phyloP scores from a whole-genome alignment of 2,329 filamentous ascomycete genomes.

The Fusarium sublunatum region DNA sequence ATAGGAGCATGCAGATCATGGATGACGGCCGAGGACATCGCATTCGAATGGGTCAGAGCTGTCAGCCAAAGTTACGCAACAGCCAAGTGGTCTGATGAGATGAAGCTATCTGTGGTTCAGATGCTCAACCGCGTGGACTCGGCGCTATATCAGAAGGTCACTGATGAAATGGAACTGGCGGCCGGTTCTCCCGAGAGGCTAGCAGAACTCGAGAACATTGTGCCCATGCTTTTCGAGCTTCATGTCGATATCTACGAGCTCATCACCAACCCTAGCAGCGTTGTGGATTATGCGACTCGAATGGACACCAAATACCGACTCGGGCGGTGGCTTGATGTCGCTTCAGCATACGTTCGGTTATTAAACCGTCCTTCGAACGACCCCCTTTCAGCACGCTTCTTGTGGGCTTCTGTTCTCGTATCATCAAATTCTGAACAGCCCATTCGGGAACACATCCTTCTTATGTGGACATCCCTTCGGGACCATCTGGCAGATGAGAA shows the following conservation, averaged over 20 bases:
- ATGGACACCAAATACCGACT: constrained; percentile 63
- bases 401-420: constrained; percentile 67
- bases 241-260: constrained; percentile 71
- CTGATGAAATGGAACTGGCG: constrained; percentile 54
- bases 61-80: constrained; percentile 63
- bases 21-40: constrained; percentile 67
- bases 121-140: constrained; percentile 66
- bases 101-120: constrained; percentile 68
- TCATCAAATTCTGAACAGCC: constrained; percentile 65
- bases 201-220: constrained; percentile 55
- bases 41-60: constrained; percentile 67
- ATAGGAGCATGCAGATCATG: constrained; percentile 59
- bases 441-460: constrained; percentile 66
- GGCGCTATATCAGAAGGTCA: constrained; percentile 60
- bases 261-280: constrained; percentile 67
- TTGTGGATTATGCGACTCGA: constrained; percentile 61
- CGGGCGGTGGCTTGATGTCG: constrained; percentile 63
- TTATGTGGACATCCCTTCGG: constrained; percentile 68
- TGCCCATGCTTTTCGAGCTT: constrained; percentile 71
- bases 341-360: constrained; percentile 58
- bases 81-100: constrained; percentile 67
- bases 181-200: constrained; percentile 44
- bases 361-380: constrained; percentile 51
- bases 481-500: constrained; percentile 60
- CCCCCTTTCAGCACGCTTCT: constrained; percentile 61